Percentiles rank a stretch among this genome's conserved stretches.
Evolutionary conservation across 768 basidiomycete species (phyloP).

Genomic region (Amanita thiersii): DNA sequence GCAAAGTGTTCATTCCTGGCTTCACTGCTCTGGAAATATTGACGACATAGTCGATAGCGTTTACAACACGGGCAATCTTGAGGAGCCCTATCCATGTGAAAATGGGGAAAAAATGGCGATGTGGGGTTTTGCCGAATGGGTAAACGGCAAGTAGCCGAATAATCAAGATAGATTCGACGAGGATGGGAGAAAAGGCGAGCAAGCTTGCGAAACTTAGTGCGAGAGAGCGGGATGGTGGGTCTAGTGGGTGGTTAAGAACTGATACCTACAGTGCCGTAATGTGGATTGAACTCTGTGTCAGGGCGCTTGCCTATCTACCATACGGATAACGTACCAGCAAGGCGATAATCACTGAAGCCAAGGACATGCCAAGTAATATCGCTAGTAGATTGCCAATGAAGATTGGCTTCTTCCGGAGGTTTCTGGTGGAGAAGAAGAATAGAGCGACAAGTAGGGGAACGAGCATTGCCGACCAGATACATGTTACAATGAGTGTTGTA

Average conservation of each 20-base stretch:
- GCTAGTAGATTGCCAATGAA: constrained; percentile 16
- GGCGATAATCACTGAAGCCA: neutral
- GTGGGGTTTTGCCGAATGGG: constrained; percentile 11
- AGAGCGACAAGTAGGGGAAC: constrained; percentile 14
- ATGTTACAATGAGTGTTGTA: constrained; percentile 4
- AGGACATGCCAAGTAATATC: constrained; percentile 13
- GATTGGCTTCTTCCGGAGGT: constrained; percentile 12
- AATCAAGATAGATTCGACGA: constrained; percentile 19
- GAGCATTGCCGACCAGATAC: constrained; percentile 8
- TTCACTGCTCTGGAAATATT: constrained; percentile 3
- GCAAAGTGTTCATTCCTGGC: neutral
- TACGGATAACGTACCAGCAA: constrained; percentile 13
- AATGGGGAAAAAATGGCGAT: constrained; percentile 9
- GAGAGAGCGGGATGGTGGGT: neutral
- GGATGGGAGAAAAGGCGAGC: constrained; percentile 10
- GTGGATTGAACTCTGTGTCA: constrained; percentile 2
- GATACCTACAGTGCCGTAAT: neutral
- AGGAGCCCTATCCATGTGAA: constrained; percentile 12
- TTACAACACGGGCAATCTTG: constrained; percentile 13
- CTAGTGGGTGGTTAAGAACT: constrained; percentile 1
- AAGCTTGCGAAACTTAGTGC: constrained; percentile 9
- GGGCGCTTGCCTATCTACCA: neutral
- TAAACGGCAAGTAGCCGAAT: constrained; percentile 16
- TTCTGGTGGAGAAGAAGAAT: constrained; percentile 14
- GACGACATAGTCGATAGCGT: constrained; percentile 11